Percentiles rank a stretch among this genome's conserved stretches.
Conservation (phyloP, 768 basidiomycete genomes). For the Trametes sanguinea region DNA sequence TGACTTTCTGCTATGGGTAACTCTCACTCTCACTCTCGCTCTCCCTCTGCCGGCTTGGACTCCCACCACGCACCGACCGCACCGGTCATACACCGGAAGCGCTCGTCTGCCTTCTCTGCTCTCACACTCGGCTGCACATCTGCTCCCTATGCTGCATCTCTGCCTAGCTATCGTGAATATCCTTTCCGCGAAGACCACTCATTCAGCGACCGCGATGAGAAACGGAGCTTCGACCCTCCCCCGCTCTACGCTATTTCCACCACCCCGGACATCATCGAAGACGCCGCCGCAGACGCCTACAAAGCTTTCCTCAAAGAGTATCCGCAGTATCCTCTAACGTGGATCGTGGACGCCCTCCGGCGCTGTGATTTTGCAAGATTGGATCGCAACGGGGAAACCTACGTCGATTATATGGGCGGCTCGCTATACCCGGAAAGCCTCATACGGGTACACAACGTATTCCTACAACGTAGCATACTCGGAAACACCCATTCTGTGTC, state of each 20-base stretch:
- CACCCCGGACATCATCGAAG: slow-evolving; percentile 32
- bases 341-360: slow-evolving; percentile 37
- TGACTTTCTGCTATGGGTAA: slow-evolving; percentile 23
- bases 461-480: slow-evolving; percentile 64
- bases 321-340: slow-evolving; percentile 37
- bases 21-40: slow-evolving; percentile 26
- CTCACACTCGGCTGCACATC: slow-evolving; percentile 32
- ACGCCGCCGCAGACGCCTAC: slow-evolving; percentile 47
- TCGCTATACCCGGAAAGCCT: slow-evolving; percentile 79
- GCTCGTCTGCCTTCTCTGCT: slow-evolving; percentile 30
- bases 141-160: slow-evolving; percentile 17
- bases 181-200: slow-evolving; percentile 22
- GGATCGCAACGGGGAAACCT: slow-evolving; percentile 62
- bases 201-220: slow-evolving; percentile 26
- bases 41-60: slow-evolving; percentile 20
- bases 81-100: slow-evolving; percentile 25
- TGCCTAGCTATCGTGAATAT: slow-evolving; percentile 18
- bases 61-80: slow-evolving; percentile 13
- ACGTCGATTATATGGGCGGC: slow-evolving; percentile 88
- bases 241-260: slow-evolving; percentile 31
- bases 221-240: slow-evolving; percentile 31
- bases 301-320: slow-evolving; percentile 44
- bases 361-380: slow-evolving; percentile 37
- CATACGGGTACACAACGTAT: slow-evolving; percentile 67
- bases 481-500: slow-evolving; percentile 87